Percentiles rank a stretch among this genome's conserved stretches.
These are phyloP conservation scores for Colletotrichum coccodes DNA, from an alignment of 2,329 filamentous ascomycete genomes.

Conservation along the genomic window DNA sequence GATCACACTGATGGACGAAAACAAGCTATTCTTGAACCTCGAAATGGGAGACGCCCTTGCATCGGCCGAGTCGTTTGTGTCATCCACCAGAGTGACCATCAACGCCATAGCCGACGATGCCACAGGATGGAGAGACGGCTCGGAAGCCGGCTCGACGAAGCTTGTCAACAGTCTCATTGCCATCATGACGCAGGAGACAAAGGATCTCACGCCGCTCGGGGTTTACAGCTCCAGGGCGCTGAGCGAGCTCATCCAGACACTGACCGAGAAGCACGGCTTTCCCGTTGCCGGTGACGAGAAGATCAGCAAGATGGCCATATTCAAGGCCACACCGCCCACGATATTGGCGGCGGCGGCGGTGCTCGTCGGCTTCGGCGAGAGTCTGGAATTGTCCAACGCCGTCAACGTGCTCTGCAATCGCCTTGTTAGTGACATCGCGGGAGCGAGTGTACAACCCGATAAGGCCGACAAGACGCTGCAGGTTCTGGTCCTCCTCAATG, in stretches of 20 bases:
- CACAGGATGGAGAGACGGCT: conserved; percentile 49
- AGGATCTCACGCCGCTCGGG: conserved; percentile 51
- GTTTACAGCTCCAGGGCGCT: conserved; percentile 65
- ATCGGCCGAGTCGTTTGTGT: conserved; percentile 56
- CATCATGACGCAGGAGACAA: conserved; percentile 56
- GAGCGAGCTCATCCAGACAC: conserved; percentile 57
- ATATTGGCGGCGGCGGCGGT: conserved; percentile 61
- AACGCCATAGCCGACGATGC: conserved; percentile 44
- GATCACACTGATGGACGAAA: conserved; percentile 53
- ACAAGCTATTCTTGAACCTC: conserved; percentile 59
- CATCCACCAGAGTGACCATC: conserved; percentile 51
- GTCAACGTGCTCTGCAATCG: conserved; percentile 67
- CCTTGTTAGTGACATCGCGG: conserved; percentile 69
- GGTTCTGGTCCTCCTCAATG: conserved; percentile 64
- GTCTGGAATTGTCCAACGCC: conserved; percentile 56
- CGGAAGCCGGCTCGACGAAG: conserved; percentile 44
- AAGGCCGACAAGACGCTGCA: conserved; percentile 59
- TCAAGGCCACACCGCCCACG: conserved; percentile 58
- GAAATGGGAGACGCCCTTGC: conserved; percentile 45
- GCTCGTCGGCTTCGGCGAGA: conserved; percentile 62
- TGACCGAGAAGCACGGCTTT: conserved; percentile 59
- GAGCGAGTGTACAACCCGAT: conserved; percentile 52
- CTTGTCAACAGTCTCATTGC: conserved; percentile 54
- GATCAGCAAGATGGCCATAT: conserved; percentile 54
- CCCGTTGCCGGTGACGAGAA: conserved; percentile 57